A percentile compares a stretch with the other conserved stretches of the same genome.
phyloP scores from a whole-genome alignment of 257 asterid species.

The Przewalskia tangutica region DNA sequence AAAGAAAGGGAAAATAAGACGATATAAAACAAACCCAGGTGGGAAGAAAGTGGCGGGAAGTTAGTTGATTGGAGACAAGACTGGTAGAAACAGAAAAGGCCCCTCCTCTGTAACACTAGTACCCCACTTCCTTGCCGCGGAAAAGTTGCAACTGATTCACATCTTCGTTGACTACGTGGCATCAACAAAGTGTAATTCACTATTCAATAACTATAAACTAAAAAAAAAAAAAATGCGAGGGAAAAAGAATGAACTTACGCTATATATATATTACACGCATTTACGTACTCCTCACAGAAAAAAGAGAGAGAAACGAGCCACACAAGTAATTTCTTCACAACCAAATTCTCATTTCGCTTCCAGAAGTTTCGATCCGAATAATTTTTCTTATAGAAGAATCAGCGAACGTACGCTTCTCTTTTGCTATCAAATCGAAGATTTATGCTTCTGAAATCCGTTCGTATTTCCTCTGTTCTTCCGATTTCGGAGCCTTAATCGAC shows the following conservation, averaged over 20 bases:
- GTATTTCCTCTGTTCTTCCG: not conserved
- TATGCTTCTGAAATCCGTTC: not conserved
- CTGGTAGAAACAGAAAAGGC: not conserved
- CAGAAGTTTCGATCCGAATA: not conserved
- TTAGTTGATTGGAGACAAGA: constrained; percentile 2
- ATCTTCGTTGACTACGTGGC: constrained; percentile 16
- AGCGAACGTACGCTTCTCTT: not conserved
- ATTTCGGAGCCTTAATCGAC: not conserved
- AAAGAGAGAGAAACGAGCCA: not conserved
- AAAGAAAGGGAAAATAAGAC: not conserved
- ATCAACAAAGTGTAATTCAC: not conserved
- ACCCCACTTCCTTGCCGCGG: not conserved
- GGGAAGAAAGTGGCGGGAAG: constrained; percentile 14
- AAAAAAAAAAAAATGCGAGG: not conserved
- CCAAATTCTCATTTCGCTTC: not conserved
- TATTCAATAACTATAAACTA: not conserved
- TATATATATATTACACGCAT: not conserved
- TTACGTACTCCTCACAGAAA: not conserved
- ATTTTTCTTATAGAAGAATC: not conserved
- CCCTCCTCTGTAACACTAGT: not conserved
- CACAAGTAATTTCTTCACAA: not conserved
- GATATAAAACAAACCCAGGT: not conserved
- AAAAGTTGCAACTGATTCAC: constrained; percentile 3
- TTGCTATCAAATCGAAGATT: not conserved
- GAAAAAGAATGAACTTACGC: not conserved